Conservation (phyloP, 2,329 filamentous ascomycete genomes). For the Xylariaceae sp. region DNA sequence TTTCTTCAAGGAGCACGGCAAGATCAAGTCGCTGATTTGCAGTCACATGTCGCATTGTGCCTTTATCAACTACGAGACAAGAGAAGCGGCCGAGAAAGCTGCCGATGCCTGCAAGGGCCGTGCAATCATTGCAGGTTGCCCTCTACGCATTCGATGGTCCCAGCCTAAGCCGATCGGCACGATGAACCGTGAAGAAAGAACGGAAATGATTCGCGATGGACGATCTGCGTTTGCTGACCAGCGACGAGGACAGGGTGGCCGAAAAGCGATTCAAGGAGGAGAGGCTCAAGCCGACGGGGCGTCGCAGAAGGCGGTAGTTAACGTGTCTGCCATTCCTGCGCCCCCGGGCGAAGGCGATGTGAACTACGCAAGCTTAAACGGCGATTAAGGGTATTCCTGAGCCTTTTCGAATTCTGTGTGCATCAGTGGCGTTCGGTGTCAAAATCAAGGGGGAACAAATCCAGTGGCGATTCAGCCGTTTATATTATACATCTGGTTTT, state of each 20-base stretch:
- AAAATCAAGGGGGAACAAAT: slow-evolving; percentile 15
- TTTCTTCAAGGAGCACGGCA: slow-evolving; percentile 84
- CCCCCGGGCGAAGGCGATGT: slow-evolving; percentile 75
- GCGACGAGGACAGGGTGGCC: slow-evolving; percentile 36
- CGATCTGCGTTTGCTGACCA: slow-evolving; percentile 48
- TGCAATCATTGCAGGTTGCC: slow-evolving; percentile 85
- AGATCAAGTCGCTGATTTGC: slow-evolving; percentile 87
- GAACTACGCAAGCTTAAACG: slow-evolving; percentile 79
- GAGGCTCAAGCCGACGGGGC: slow-evolving; percentile 27
- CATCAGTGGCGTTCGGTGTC: slow-evolving; percentile 32
- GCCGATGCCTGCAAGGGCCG: slow-evolving; percentile 80
- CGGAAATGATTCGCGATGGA: slow-evolving; percentile 75
- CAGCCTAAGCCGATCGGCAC: slow-evolving; percentile 86
- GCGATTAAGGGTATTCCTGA: slow-evolving; percentile 52
- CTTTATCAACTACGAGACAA: slow-evolving; percentile 87
- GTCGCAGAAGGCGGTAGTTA: slow-evolving; percentile 30
- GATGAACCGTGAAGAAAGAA: slow-evolving; percentile 80
- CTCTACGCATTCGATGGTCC: slow-evolving; percentile 85
- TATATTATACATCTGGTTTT: slow-evolving; percentile 15
- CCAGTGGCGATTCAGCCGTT: slow-evolving; percentile 11
- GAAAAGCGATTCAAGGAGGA: slow-evolving; percentile 32
- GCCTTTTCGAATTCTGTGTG: slow-evolving; percentile 9
- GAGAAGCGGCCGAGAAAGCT: slow-evolving; percentile 79
- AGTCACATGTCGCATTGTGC: slow-evolving; percentile 97
- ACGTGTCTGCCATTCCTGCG: slow-evolving; percentile 54